phyloP scores from a whole-genome alignment of 108 stramenopile genomes.

The Nitzschia sp. region DNA sequence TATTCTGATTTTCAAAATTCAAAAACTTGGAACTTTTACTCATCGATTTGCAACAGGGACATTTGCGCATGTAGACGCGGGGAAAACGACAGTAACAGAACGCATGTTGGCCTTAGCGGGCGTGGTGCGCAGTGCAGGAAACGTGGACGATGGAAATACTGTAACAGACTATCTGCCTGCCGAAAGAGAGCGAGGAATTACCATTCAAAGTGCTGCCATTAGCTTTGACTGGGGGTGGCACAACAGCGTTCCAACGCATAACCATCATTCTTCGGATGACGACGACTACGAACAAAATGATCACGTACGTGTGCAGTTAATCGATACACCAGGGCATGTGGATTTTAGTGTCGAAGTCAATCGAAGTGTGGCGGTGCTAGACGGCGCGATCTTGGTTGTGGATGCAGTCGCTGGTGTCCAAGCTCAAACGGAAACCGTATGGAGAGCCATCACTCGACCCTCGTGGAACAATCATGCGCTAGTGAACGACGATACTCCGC shows the following conservation, averaged over 20 bases:
- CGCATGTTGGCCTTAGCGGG: conserved; percentile 95
- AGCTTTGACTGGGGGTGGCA: conserved; percentile 92
- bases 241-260: conserved; percentile 27
- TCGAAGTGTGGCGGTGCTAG: conserved; percentile 94
- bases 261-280: conserved; percentile 5
- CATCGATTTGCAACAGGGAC: conserved; percentile 94
- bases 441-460: conserved; percentile 84
- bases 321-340: conserved; percentile 99
- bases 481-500: conserved; percentile 2
- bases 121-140: conserved; percentile 72
- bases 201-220: conserved; percentile 97
- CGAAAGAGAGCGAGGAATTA: conserved; percentile 98
- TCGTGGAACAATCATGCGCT: conserved; percentile 51
- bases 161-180: conserved; percentile 97
- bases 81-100: conserved; percentile 99
- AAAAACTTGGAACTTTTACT: conserved; percentile 67
- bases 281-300: conserved; percentile 48
- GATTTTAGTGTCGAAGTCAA: conserved; percentile 98
- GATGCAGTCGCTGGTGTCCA: conserved; percentile 99
- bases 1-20: too few species aligned
- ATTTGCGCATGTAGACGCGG: conserved; percentile 99
- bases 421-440: conserved; percentile 98
- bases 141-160: conserved; percentile 95
- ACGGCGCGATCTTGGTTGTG: conserved; percentile 95
- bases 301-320: conserved; percentile 59